These are phyloP conservation scores for Phialocephala subalpina DNA, from an alignment of 2,329 filamentous ascomycete genomes.

Conservation along the genomic window DNA sequence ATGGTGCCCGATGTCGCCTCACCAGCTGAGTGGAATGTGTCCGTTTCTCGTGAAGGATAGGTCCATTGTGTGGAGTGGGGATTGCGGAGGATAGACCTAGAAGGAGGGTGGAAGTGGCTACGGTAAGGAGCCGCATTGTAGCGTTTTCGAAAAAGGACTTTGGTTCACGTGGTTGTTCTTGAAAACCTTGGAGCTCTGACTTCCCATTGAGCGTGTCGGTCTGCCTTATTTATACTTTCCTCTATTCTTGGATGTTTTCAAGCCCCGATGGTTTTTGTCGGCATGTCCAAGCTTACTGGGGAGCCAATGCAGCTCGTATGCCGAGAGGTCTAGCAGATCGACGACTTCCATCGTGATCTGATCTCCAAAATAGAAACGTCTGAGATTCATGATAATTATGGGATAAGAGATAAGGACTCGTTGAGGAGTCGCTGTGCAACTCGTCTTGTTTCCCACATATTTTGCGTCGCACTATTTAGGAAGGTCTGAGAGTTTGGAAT, in stretches of 20 bases:
- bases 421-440: too few relatives aligned
- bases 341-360: neutral
- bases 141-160: neutral
- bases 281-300: neutral
- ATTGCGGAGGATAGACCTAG: conserved; percentile 18
- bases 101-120: conserved; percentile 18
- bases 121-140: conserved; percentile 18
- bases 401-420: neutral
- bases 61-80: conserved; percentile 21
- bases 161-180: too few relatives aligned
- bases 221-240: conserved; percentile 4
- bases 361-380: neutral
- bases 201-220: conserved; percentile 4
- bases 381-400: neutral
- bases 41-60: conserved; percentile 25
- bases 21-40: conserved; percentile 1
- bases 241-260: neutral
- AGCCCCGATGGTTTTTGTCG: neutral
- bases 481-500: conserved; percentile 10
- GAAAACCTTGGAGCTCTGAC: conserved; percentile 5
- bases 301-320: conserved; percentile 1
- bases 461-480: neutral
- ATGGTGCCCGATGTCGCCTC: conserved; percentile 12
- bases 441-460: neutral
- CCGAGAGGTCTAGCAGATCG: neutral